phyloP scores from a whole-genome alignment of 1,139 yeast species.

The Suhomyces guaymorum region DNA sequence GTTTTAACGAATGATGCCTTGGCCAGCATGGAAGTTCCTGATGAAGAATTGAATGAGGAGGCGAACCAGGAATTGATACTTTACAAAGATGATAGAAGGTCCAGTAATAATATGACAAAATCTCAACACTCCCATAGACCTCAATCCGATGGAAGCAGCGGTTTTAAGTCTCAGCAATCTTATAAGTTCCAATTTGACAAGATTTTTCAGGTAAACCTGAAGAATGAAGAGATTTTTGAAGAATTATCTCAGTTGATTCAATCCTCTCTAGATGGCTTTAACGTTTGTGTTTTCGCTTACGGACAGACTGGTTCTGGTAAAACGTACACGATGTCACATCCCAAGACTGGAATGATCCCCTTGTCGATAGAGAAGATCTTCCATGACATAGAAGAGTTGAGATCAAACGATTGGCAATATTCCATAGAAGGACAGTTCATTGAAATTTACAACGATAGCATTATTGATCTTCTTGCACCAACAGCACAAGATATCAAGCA shows the following conservation, averaged over 20 bases:
- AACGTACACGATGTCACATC: slow-evolving; percentile 83
- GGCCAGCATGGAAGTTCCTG: slow-evolving; percentile 48
- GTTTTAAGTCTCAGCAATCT: too few species aligned
- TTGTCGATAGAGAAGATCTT: slow-evolving; percentile 74
- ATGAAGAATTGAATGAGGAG: slow-evolving; percentile 47
- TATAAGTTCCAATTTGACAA: slow-evolving; percentile 73
- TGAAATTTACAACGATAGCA: slow-evolving; percentile 84
- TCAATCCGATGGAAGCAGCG: too few species aligned
- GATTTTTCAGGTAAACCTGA: slow-evolving; percentile 57
- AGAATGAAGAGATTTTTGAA: slow-evolving; percentile 68
- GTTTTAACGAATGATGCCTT: slow-evolving; percentile 27
- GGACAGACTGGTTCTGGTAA: slow-evolving; percentile 99
- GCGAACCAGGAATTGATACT: slow-evolving; percentile 51
- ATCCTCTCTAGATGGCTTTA: slow-evolving; percentile 86
- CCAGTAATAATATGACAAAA: slow-evolving; percentile 9
- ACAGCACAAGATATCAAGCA: slow-evolving; percentile 37
- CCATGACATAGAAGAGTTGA: slow-evolving; percentile 51
- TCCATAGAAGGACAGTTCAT: slow-evolving; percentile 72
- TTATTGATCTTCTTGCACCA: slow-evolving; percentile 63
- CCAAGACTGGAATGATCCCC: slow-evolving; percentile 79
- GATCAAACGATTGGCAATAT: slow-evolving; percentile 66
- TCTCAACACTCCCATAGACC: slow-evolving; percentile 41
- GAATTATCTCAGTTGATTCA: slow-evolving; percentile 88
- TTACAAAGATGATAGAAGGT: slow-evolving; percentile 22
- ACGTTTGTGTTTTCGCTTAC: slow-evolving; percentile 93